phyloP scores from a whole-genome alignment of 768 basidiomycete genomes.

The Astraeus odoratus region DNA sequence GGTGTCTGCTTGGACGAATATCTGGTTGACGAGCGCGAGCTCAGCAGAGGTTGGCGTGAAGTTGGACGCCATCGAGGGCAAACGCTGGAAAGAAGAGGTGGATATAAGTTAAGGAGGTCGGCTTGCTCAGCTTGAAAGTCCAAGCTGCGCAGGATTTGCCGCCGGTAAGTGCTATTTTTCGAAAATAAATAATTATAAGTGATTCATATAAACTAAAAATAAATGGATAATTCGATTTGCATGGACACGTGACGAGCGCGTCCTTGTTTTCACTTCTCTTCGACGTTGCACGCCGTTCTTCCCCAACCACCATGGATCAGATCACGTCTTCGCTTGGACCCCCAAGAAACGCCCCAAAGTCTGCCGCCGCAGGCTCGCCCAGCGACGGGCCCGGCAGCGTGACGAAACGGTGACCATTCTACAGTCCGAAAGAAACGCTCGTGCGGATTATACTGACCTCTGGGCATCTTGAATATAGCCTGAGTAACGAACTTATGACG shows the following conservation, averaged over 20 bases:
- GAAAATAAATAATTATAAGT: too few species aligned
- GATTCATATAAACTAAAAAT: not conserved
- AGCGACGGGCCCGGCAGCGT: slow-evolving; percentile 68
- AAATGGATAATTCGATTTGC: too few species aligned
- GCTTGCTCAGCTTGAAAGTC: too few species aligned
- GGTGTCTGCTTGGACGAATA: slow-evolving; percentile 68
- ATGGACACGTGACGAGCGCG: slow-evolving; percentile 26
- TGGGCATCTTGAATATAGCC: slow-evolving; percentile 35
- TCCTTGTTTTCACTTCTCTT: slow-evolving; percentile 14
- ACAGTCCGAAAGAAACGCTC: not conserved
- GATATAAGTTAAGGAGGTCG: too few species aligned
- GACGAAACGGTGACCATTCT: slow-evolving; percentile 63
- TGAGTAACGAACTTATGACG: slow-evolving; percentile 82
- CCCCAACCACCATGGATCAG: slow-evolving; percentile 64
- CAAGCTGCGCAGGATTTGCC: too few species aligned
- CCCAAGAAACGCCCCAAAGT: slow-evolving; percentile 51
- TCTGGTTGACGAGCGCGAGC: slow-evolving; percentile 58
- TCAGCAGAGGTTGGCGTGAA: slow-evolving; percentile 44
- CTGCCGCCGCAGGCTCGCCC: slow-evolving; percentile 43
- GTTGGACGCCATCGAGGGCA: slow-evolving; percentile 29
- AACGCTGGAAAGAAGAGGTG: too few species aligned
- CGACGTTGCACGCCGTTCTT: too few species aligned
- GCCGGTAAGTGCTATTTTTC: too few species aligned
- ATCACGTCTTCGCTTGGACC: slow-evolving; percentile 57
- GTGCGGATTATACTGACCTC: not conserved